Percentiles rank a stretch among this genome's conserved stretches.
Evolutionary conservation across 2,329 filamentous ascomycete genomes (phyloP).

Genomic region (Xylariaceae sp.): DNA sequence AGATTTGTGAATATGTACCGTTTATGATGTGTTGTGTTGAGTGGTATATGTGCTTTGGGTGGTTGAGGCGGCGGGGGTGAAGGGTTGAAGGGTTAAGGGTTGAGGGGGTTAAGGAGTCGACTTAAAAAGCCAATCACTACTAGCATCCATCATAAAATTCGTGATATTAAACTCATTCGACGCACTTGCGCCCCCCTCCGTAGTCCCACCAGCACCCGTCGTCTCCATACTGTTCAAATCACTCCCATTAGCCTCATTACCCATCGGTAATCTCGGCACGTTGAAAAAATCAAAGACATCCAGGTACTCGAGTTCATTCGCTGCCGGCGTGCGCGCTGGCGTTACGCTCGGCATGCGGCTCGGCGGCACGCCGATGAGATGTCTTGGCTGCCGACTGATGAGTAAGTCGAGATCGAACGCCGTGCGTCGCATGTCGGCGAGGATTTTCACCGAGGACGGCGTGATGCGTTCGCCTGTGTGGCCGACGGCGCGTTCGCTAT

Average conservation of each 20-base stretch:
- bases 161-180: constrained; percentile 66
- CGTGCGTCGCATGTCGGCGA: constrained; percentile 86
- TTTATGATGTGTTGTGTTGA: too few relatives aligned
- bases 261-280: constrained; percentile 64
- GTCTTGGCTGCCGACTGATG: constrained; percentile 72
- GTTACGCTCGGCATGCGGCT: constrained; percentile 50
- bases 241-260: constrained; percentile 32
- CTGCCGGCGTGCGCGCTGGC: constrained; percentile 62
- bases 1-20: too few relatives aligned
- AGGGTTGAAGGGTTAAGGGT: neutral
- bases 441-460: constrained; percentile 76
- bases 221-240: constrained; percentile 14
- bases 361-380: constrained; percentile 35
- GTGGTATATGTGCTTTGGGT: too few relatives aligned
- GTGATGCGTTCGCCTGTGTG: constrained; percentile 65
- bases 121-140: constrained; percentile 69
- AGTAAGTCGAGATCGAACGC: constrained; percentile 87
- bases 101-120: constrained; percentile 19
- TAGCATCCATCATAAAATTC: constrained; percentile 70
- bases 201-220: too few relatives aligned
- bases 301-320: constrained; percentile 82
- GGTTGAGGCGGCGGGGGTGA: too few relatives aligned
- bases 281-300: constrained; percentile 97
- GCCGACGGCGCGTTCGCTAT: constrained; percentile 55
- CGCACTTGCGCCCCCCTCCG: too few relatives aligned